These are phyloP conservation scores for Tetraselmis striata DNA, from an alignment of 139 green algal species.

Conservation along the genomic window DNA sequence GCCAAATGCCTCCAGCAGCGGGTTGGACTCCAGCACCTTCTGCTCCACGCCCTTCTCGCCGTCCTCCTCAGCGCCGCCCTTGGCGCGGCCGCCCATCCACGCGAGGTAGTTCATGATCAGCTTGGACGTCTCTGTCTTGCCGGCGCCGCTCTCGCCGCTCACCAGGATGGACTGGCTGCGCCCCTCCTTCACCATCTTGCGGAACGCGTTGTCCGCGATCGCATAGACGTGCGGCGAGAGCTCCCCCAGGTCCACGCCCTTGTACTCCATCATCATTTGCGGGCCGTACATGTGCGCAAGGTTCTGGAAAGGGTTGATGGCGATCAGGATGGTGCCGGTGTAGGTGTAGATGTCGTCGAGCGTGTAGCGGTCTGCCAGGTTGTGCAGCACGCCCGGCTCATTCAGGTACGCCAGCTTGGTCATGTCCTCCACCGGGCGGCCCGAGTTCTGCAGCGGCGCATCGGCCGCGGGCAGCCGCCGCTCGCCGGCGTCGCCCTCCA, in stretches of 20 bases:
- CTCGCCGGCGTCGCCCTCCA: neutral
- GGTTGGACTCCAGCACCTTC: conserved; percentile 93
- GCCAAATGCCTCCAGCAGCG: conserved; percentile 96
- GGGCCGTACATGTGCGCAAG: conserved; percentile 81
- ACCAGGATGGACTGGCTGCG: conserved; percentile 86
- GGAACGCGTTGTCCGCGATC: conserved; percentile 78
- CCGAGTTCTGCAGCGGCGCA: neutral
- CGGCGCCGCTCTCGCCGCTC: conserved; percentile 92
- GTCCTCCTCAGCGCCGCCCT: conserved; percentile 13
- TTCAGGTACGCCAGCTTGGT: conserved; percentile 94
- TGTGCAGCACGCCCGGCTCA: conserved; percentile 92
- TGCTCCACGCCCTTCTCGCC: conserved; percentile 56
- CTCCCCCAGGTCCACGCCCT: conserved; percentile 72
- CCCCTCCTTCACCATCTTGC: conserved; percentile 73
- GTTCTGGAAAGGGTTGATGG: conserved; percentile 81
- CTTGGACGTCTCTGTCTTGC: conserved; percentile 99
- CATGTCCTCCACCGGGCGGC: conserved; percentile 79
- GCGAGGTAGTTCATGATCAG: conserved; percentile 95
- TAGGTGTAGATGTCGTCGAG: conserved; percentile 94
- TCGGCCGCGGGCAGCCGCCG: neutral
- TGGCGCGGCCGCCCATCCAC: conserved; percentile 56
- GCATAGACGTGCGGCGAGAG: conserved; percentile 89
- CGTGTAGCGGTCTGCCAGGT: conserved; percentile 73
- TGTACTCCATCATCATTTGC: conserved; percentile 93
- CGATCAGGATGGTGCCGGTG: conserved; percentile 87